Base-by-base conservation (phyloP, 176 grass and related monocot species). In the Stipa capillata region DNA sequence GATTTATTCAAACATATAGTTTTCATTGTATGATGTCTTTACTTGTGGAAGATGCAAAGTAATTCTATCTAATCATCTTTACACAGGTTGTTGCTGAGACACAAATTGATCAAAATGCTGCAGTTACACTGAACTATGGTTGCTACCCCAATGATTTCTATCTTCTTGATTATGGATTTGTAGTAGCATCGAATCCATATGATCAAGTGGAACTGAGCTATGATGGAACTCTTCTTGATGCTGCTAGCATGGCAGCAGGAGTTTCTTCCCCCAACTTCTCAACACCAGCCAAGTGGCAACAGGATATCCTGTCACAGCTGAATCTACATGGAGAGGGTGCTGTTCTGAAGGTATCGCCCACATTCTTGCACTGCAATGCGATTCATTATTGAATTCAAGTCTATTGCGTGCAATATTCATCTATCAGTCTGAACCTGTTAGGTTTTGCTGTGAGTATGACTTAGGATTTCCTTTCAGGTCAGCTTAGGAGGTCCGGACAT, bases 111-210 rank as follows among this genome's bases (percentile, higher is more conserved):
- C 63, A 89, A 87, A 83, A 91, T 51, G 83, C 68, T 16, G 56
- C 87, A 54, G 81, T 94, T 29, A 94, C 90, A 40, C 83, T 94
- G 27, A 98, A 98, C 65, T 98, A 98, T 64, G 96, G 96, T 72
- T 89, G 90, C 78, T 83, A 94, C 73, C 91, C 87, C 58, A 98
- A 95, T 81, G 96, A 98, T 69, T 82, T 98, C 27, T 95, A 94
- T 54, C 83, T 95, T 84, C 83, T 95, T 63, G 96, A 98, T 87
- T 95, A 98, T 89, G 96, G 96, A 47, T 98, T 98, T 83, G 92
- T 93, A n/a, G 78, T 94, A 79, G 77, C 80, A 83, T 83, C 90
- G 2, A 98, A 98, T 62, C 90, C 81, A n/a, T 89, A 94, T 20
- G 96, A 95, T 39, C 83, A 75, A 84, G 83, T 94, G 40, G 96